A percentile compares a stretch with the other conserved stretches of the same genome.
Conservation (phyloP, 768 basidiomycete species). For the Mycena floridula region DNA sequence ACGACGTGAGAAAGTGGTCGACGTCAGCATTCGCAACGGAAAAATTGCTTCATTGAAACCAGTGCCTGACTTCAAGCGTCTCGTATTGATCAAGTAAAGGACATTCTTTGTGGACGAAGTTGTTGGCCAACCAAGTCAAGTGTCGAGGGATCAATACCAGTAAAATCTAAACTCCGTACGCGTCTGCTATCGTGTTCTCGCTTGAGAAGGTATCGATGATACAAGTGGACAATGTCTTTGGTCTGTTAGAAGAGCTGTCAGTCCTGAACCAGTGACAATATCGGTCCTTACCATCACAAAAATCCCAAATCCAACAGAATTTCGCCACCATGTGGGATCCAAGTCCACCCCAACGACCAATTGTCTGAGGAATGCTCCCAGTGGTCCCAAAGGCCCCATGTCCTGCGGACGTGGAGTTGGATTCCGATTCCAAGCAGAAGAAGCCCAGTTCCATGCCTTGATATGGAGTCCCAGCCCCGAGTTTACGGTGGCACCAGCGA, state of each 20-base stretch:
- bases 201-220: background rate
- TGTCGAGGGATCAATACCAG: background rate
- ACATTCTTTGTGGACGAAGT: no score
- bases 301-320: constrained; percentile 40
- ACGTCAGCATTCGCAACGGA: no score
- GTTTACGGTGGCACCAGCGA: constrained; percentile 13
- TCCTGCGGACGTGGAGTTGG: background rate
- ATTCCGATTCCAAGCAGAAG: background rate
- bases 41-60: no score
- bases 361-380: background rate
- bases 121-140: no score
- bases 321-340: constrained; percentile 53
- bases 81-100: no score
- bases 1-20: no score
- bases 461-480: constrained; percentile 9
- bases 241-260: background rate
- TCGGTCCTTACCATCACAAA: constrained; percentile 34
- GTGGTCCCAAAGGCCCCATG: constrained; percentile 1
- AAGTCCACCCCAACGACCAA: constrained; percentile 2
- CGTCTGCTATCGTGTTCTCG: background rate
- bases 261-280: background rate
- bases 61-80: no score
- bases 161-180: background rate
- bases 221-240: background rate
- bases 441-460: constrained; percentile 9